These are phyloP conservation scores for Malus asiatica DNA, from an alignment of 306 rosid genomes.

Conservation along the genomic window DNA sequence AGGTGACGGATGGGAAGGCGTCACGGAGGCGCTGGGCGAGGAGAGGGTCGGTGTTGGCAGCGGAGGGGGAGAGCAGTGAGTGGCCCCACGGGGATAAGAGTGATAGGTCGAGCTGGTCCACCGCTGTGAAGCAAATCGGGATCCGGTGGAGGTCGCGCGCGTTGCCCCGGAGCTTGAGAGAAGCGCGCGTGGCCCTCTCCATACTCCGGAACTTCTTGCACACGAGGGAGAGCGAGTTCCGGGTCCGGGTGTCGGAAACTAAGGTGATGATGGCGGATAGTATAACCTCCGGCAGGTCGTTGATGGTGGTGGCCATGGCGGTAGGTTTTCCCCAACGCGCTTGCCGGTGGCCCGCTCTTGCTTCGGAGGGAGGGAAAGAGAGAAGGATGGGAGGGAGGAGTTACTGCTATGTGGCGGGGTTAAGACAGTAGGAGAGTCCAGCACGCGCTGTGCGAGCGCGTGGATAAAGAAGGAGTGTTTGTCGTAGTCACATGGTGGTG, in stretches of 20 bases:
- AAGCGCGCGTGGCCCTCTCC: conserved; percentile 63
- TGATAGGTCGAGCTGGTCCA: conserved; percentile 65
- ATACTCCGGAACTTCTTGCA: conserved; percentile 40
- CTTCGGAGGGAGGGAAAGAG: too few relatives aligned
- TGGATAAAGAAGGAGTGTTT: neutral
- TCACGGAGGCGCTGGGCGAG: conserved; percentile 55
- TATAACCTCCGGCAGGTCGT: conserved; percentile 68
- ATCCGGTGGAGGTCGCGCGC: conserved; percentile 65
- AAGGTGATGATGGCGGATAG: conserved; percentile 35
- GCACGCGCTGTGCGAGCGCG: neutral
- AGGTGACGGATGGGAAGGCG: conserved; percentile 64
- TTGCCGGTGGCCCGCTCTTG: too few relatives aligned
- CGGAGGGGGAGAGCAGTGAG: conserved; percentile 48
- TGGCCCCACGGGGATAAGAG: conserved; percentile 84
- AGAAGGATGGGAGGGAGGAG: neutral
- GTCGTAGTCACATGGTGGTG: too few relatives aligned
- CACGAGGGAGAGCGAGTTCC: conserved; percentile 62
- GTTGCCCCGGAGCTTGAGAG: conserved; percentile 78
- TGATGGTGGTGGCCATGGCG: conserved; percentile 20
- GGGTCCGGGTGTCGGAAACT: conserved; percentile 53
- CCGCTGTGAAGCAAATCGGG: conserved; percentile 57
- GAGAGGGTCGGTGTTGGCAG: conserved; percentile 29
- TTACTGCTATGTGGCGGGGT: neutral
- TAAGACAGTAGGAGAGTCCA: neutral
- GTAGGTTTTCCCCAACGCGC: too few relatives aligned